A percentile compares a stretch with the other conserved stretches of the same genome.
These are phyloP conservation scores for Marsdenia floribunda DNA, from an alignment of 257 asterid species.

Conservation along the genomic window DNA sequence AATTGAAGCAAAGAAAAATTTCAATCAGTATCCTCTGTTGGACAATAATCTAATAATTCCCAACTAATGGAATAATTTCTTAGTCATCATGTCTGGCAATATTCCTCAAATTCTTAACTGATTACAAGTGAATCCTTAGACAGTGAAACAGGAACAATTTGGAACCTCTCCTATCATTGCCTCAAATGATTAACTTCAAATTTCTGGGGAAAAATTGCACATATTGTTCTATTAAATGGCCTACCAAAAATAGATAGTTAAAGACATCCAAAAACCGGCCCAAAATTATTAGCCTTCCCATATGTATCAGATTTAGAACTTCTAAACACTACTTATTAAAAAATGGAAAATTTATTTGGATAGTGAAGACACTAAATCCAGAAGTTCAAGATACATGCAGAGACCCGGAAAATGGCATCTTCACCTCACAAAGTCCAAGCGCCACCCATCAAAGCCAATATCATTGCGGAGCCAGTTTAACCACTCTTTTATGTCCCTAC, in stretches of 20 bases:
- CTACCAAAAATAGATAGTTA: background rate
- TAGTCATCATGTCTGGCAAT: background rate
- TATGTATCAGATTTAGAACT: background rate
- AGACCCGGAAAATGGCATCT: slow-evolving; percentile 2
- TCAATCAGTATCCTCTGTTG: slow-evolving; percentile 1
- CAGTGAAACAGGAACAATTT: background rate
- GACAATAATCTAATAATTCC: background rate
- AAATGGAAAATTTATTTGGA: background rate
- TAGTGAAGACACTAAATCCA: background rate
- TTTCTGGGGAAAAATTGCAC: background rate
- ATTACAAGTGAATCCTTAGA: background rate
- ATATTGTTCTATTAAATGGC: background rate
- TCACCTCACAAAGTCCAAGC: slow-evolving; percentile 50
- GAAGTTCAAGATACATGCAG: background rate
- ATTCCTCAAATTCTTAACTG: background rate
- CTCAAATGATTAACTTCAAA: background rate
- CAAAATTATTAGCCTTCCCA: background rate
- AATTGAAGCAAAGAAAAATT: background rate
- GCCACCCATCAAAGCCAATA: slow-evolving; percentile 62
- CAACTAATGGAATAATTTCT: background rate
- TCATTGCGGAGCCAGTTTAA: slow-evolving; percentile 45
- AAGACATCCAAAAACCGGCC: background rate
- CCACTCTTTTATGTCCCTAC: slow-evolving; percentile 47
- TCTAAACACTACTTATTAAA: background rate
- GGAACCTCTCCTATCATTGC: background rate